Percentiles rank a stretch among this genome's conserved stretches.
Conservation (phyloP, 2,329 filamentous ascomycete species). For the Knoxdaviesia proteae region DNA sequence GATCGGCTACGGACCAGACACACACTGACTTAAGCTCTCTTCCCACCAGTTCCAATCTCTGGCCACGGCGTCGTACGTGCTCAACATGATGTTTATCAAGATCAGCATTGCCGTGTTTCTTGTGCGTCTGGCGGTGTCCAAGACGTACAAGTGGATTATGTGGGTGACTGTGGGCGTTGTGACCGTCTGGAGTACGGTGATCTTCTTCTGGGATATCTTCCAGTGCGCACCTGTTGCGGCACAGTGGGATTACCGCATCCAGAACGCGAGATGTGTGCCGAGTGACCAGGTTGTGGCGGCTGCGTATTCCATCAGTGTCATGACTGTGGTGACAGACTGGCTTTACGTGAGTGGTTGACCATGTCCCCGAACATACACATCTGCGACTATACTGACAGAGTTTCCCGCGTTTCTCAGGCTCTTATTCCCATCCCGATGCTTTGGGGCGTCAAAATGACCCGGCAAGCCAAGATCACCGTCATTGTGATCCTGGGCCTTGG, state of each 20-base stretch:
- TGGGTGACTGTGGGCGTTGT: constrained; percentile 23
- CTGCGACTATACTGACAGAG: background rate
- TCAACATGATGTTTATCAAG: constrained; percentile 36
- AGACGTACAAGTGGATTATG: constrained; percentile 26
- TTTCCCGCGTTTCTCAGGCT: constrained; percentile 12
- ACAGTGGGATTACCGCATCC: constrained; percentile 31
- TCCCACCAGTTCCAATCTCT: constrained; percentile 25
- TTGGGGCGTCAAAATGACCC: constrained; percentile 31
- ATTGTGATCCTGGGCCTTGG: constrained; percentile 26
- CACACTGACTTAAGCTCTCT: background rate
- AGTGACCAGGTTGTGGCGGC: constrained; percentile 22
- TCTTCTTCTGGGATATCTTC: constrained; percentile 31
- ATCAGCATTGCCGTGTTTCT: constrained; percentile 32
- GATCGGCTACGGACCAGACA: background rate
- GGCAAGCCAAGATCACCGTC: constrained; percentile 29
- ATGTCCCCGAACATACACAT: background rate
- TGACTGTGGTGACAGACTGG: constrained; percentile 33
- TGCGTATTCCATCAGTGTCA: constrained; percentile 28
- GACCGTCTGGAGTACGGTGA: constrained; percentile 21
- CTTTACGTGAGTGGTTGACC: constrained; percentile 19
- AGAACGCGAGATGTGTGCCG: constrained; percentile 19
- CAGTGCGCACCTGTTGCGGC: constrained; percentile 27
- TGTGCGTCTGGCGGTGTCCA: constrained; percentile 22
- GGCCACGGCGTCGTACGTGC: constrained; percentile 26
- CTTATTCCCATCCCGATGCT: constrained; percentile 32